Evolutionary conservation across 2,329 filamentous ascomycete genomes (phyloP).

Genomic region (Aspergillus ochraceus): DNA sequence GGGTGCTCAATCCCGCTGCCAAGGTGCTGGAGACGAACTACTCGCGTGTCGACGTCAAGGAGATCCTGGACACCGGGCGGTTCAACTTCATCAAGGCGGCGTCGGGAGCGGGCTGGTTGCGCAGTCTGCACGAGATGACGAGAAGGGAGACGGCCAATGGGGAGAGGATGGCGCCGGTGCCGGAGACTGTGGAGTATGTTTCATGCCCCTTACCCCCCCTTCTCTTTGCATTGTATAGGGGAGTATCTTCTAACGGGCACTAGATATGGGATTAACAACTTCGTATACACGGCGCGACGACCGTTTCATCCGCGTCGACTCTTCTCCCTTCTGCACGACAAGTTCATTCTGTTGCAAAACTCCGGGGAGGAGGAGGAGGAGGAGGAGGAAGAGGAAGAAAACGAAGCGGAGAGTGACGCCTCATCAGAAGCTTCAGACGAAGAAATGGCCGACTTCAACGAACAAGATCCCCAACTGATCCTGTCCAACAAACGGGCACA

Average conservation of each 20-base stretch:
- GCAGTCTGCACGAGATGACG: constrained; percentile 68
- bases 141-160: constrained; percentile 56
- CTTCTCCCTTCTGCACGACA: constrained; percentile 45
- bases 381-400: constrained; percentile 26
- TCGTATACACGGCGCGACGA: constrained; percentile 63
- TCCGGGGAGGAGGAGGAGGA: constrained; percentile 28
- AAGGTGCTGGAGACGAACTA: constrained; percentile 63
- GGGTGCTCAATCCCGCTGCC: constrained; percentile 65
- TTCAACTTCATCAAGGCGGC: constrained; percentile 67
- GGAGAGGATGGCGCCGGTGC: constrained; percentile 63
- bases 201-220: background rate
- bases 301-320: constrained; percentile 49
- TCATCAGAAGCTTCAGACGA: constrained; percentile 29
- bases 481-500: constrained; percentile 41
- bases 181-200: constrained; percentile 66
- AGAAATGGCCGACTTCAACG: constrained; percentile 29
- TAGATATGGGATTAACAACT: constrained; percentile 68
- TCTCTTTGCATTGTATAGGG: background rate
- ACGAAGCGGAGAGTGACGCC: constrained; percentile 24
- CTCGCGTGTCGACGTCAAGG: constrained; percentile 59
- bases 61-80: constrained; percentile 65
- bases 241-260: background rate
- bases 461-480: constrained; percentile 33
- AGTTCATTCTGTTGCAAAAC: constrained; percentile 46
- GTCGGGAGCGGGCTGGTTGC: constrained; percentile 67